Conservation (phyloP, 2,329 filamentous ascomycete species). For the Fusarium sororula region DNA sequence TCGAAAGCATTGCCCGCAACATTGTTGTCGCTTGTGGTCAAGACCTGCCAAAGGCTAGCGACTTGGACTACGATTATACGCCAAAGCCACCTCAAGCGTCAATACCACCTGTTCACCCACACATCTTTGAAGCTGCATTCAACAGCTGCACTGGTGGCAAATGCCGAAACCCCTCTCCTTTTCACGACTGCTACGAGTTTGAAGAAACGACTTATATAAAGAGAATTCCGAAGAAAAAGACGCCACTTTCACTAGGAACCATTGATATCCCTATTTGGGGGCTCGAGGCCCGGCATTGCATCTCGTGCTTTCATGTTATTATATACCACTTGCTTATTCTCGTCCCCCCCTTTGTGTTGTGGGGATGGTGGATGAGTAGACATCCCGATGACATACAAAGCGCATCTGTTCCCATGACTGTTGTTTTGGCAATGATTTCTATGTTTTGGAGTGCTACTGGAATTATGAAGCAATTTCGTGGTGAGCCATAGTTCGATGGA, state of each 20-base stretch:
- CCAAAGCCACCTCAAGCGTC: conserved; percentile 11
- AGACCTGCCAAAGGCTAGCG: neutral
- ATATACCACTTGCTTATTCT: conserved; percentile 12
- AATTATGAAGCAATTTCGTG: conserved; percentile 16
- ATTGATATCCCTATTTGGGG: neutral
- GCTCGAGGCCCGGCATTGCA: conserved; percentile 6
- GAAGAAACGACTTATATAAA: conserved; percentile 9
- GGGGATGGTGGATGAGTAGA: neutral
- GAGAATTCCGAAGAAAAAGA: conserved; percentile 11
- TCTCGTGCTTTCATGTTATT: conserved; percentile 1
- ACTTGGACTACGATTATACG: conserved; percentile 1
- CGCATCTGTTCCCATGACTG: conserved; percentile 9
- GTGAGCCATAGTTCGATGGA: neutral
- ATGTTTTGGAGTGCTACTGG: conserved; percentile 19
- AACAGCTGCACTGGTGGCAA: conserved; percentile 1
- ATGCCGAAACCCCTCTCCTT: neutral
- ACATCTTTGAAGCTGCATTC: conserved; percentile 13
- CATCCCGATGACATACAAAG: conserved; percentile 12
- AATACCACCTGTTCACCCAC: neutral
- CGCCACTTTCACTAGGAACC: neutral
- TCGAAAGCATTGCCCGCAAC: neutral
- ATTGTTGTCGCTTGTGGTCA: conserved; percentile 7
- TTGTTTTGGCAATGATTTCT: conserved; percentile 10
- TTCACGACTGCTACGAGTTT: conserved; percentile 9
- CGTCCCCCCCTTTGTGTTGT: neutral